Evolutionary conservation across 257 asterid genomes (phyloP).

Genomic region (Ophiorrhiza pumila): DNA sequence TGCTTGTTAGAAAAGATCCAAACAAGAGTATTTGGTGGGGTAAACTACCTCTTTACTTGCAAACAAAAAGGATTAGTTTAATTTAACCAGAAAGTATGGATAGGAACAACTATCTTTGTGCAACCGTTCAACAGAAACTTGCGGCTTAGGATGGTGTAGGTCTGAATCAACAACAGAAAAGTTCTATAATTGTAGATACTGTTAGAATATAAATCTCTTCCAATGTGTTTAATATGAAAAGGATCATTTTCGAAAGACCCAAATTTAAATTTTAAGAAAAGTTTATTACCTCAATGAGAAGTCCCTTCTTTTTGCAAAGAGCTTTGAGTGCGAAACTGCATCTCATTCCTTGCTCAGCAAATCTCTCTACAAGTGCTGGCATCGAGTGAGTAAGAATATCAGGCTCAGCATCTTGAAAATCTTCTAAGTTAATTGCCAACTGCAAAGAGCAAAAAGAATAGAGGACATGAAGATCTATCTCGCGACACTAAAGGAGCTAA

Average conservation of each 20-base stretch:
- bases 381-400: slow-evolving; percentile 68
- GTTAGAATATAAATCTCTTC: not conserved
- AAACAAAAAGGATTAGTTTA: not conserved
- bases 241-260: not conserved
- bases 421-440: slow-evolving; percentile 55
- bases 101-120: not conserved
- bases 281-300: slow-evolving; percentile 57
- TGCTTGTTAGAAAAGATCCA: too few species aligned
- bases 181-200: not conserved
- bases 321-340: slow-evolving; percentile 61
- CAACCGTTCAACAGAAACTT: not conserved
- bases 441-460: slow-evolving; percentile 29
- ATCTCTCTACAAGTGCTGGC: slow-evolving; percentile 51
- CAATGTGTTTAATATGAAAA: not conserved
- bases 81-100: not conserved
- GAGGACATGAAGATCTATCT: not conserved
- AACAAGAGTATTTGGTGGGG: not conserved
- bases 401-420: slow-evolving; percentile 76
- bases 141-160: not conserved
- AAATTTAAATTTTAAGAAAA: not conserved
- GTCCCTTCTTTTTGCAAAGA: slow-evolving; percentile 78
- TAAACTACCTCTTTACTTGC: not conserved
- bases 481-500: slow-evolving; percentile 1
- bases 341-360: slow-evolving; percentile 38
- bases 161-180: not conserved